Conservation (phyloP, 1,284 basidiomycete species). For the Cryptococcus jaspeensis region DNA sequence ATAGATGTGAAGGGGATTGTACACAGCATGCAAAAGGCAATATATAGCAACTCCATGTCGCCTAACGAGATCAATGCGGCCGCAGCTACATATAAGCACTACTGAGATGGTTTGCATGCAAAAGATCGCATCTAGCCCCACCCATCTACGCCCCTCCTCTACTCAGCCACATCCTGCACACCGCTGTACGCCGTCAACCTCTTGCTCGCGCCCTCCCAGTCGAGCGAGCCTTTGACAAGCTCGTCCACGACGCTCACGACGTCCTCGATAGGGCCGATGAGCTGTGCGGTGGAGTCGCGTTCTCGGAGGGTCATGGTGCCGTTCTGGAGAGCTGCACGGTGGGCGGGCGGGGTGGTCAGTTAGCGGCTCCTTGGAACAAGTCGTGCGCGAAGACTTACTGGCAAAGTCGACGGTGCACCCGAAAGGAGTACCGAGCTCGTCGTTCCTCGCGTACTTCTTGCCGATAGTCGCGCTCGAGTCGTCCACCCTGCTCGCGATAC, state of each 20-base stretch:
- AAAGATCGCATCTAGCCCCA: neutral
- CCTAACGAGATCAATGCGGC: too few relatives aligned
- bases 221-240: slow-evolving; percentile 68
- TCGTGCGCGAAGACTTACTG: slow-evolving; percentile 64
- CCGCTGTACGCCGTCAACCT: slow-evolving; percentile 80
- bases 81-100: too few relatives aligned
- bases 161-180: slow-evolving; percentile 72
- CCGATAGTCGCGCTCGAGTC: slow-evolving; percentile 95
- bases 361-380: neutral
- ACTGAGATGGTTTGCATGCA: neutral
- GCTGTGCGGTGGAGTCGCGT: slow-evolving; percentile 89
- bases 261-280: slow-evolving; percentile 88
- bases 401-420: slow-evolving; percentile 97
- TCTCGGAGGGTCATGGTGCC: slow-evolving; percentile 88
- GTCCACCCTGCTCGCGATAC: slow-evolving; percentile 89
- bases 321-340: slow-evolving; percentile 71
- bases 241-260: slow-evolving; percentile 78
- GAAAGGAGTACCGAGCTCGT: slow-evolving; percentile 97
- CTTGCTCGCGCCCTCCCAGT: slow-evolving; percentile 75
- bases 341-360: neutral
- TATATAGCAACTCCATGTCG: too few relatives aligned
- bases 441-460: slow-evolving; percentile 94
- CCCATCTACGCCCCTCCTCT: neutral
- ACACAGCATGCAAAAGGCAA: too few relatives aligned
- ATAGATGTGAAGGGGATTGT: too few relatives aligned